These are phyloP conservation scores for Avena insularis DNA, from an alignment of 176 grass and related monocot species.

Conservation along the genomic window DNA sequence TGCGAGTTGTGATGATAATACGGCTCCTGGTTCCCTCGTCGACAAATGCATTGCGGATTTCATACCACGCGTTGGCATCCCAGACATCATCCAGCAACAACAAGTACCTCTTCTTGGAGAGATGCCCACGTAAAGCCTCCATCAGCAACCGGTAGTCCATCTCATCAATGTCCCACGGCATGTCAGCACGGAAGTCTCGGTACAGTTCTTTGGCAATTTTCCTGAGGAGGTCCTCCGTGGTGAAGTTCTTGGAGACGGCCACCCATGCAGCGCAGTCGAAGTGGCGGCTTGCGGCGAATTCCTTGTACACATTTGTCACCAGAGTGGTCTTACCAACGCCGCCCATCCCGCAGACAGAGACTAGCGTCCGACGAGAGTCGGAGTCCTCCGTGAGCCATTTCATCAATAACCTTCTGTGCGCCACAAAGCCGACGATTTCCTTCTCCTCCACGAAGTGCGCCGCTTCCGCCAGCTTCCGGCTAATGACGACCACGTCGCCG, in stretches of 20 bases:
- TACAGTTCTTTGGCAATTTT: constrained; percentile 40
- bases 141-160: constrained; percentile 36
- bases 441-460: constrained; percentile 38
- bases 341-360: constrained; percentile 44
- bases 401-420: constrained; percentile 36
- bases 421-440: neutral
- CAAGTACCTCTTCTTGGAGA: constrained; percentile 39
- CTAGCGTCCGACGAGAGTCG: neutral
- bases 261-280: constrained; percentile 57
- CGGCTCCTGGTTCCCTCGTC: constrained; percentile 3
- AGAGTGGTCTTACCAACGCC: constrained; percentile 60
- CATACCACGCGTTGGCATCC: constrained; percentile 34
- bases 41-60: constrained; percentile 26
- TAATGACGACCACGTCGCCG: neutral
- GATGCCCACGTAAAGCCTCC: constrained; percentile 21
- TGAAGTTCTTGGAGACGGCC: constrained; percentile 42
- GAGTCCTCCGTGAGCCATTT: constrained; percentile 33
- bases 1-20: constrained; percentile 53
- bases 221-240: constrained; percentile 29
- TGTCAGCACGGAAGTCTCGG: neutral
- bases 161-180: neutral
- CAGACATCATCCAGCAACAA: constrained; percentile 52
- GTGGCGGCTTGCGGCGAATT: neutral
- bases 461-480: constrained; percentile 23
- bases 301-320: constrained; percentile 34